phyloP scores from a whole-genome alignment of 1,284 basidiomycete species.

The Baeospora myosura region DNA sequence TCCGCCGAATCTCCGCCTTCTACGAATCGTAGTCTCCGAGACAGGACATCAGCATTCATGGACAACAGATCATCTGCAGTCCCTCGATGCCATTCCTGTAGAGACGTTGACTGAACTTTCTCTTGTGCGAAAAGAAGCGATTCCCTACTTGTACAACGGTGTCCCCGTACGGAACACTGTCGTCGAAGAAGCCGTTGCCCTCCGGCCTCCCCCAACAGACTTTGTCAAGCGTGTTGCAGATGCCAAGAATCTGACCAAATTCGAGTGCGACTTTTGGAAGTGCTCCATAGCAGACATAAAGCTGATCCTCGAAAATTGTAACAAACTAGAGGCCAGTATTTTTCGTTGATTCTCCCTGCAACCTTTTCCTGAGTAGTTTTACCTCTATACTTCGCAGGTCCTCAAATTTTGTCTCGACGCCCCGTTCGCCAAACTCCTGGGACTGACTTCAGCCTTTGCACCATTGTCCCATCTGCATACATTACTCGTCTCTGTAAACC shows the following conservation, averaged over 20 bases:
- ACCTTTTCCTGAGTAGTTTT: too few species aligned
- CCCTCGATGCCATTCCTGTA: slow-evolving; percentile 24
- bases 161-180: slow-evolving; percentile 13
- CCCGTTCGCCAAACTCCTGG: slow-evolving; percentile 27
- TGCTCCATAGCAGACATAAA: slow-evolving; percentile 27
- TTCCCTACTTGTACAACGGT: slow-evolving; percentile 15
- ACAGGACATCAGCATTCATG: slow-evolving; percentile 30
- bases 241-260: slow-evolving; percentile 18
- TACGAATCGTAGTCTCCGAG: slow-evolving; percentile 26
- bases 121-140: slow-evolving; percentile 20
- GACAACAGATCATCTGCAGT: slow-evolving; percentile 31
- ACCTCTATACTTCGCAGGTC: slow-evolving; percentile 15
- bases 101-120: slow-evolving; percentile 19
- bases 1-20: slow-evolving; percentile 19
- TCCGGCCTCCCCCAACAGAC: slow-evolving; percentile 23
- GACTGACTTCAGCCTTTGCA: slow-evolving; percentile 25
- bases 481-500: slow-evolving; percentile 23
- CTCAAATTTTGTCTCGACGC: slow-evolving; percentile 26
- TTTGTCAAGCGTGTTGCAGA: slow-evolving; percentile 20
- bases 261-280: slow-evolving; percentile 32
- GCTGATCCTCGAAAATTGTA: slow-evolving; percentile 25
- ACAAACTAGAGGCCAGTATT: slow-evolving; percentile 23
- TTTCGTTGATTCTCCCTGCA: too few species aligned
- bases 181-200: slow-evolving; percentile 22
- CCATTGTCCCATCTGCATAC: slow-evolving; percentile 21